A percentile compares a stretch with the other conserved stretches of the same genome.
Evolutionary conservation across 768 basidiomycete genomes (phyloP).

Genomic region (Serendipita sp.): DNA sequence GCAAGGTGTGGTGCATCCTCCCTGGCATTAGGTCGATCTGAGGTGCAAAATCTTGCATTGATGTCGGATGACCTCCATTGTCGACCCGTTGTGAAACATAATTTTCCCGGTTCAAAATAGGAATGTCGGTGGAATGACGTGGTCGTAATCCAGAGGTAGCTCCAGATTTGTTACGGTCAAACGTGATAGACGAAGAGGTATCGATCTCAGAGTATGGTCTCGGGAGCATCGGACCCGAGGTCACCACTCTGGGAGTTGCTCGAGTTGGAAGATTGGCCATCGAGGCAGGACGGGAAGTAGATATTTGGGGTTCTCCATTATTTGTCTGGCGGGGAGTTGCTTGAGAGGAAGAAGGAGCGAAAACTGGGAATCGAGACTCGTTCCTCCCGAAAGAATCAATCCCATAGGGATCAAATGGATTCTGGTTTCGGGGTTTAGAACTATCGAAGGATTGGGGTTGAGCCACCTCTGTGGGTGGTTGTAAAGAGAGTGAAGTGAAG

Average conservation of each 20-base stretch:
- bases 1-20: not conserved
- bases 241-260: no score
- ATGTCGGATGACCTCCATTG: not conserved
- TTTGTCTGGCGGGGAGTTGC: not conserved
- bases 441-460: not conserved
- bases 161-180: no score
- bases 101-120: no score
- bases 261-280: no score
- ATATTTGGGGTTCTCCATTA: not conserved
- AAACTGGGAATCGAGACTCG: conserved; percentile 1
- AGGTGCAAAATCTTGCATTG: not conserved
- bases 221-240: not conserved
- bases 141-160: no score
- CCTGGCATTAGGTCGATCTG: not conserved
- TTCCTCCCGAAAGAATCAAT: not conserved
- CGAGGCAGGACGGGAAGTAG: not conserved
- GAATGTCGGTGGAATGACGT: no score
- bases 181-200: no score
- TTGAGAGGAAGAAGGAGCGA: not conserved
- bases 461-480: not conserved
- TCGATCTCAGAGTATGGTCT: not conserved
- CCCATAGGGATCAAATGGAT: not conserved
- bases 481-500: not conserved
- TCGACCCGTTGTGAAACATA: no score
- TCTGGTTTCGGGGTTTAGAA: not conserved